Evolutionary conservation across 352 stramenopile species (phyloP), one percentile per base, ranked within the genome.

Genomic region (Phytophthora macrochlamydospora): DNA sequence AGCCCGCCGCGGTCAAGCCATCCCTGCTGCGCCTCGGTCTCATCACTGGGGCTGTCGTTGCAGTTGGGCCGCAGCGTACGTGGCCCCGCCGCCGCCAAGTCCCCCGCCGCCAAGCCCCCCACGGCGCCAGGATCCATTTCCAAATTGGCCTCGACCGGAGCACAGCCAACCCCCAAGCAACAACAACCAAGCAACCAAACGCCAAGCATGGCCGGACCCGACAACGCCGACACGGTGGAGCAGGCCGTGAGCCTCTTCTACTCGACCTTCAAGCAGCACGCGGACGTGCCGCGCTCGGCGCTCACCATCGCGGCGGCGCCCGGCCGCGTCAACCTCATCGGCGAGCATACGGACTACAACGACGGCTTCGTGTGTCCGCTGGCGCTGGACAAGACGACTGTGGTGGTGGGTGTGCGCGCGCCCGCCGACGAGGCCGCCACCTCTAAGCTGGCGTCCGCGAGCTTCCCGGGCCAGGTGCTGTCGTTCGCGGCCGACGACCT

Each of bases 301-400:
- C 61, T 91, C 18, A 85, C 76, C 56, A 85, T 91, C 55, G 81
- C 87, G 9, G 78, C 65, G 1, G 95, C 96, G 30, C 96, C 96
- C 7, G 96, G 96, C 48, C 88, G 95, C 49, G 95, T 99, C n/a
- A 99, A 99, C 79, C 83, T 98, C 56, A 99, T 99, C 44, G 88
- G 85, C 44, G 95, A 98, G 73, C 95, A 99, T 78, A 98, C 94
- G 2, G 95, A 98, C 76, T 99, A 99, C 79, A 98, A 97, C 56
- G 93, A 97, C 60, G 94, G 96, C 33, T 99, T 98, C 75, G 96
- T 99, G 43, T 85, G 98, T 51, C 97, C 97, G n/a, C 77, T 99
- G 48, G 96, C 93, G 40, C 75, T 97, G 42, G 83, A 97, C 56
- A 94, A 97, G 67, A 91, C 80, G 65, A 98, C 96, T 7, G 77